phyloP scores from a whole-genome alignment of 2,329 filamentous ascomycete genomes.

The Sporothrix humicola region DNA sequence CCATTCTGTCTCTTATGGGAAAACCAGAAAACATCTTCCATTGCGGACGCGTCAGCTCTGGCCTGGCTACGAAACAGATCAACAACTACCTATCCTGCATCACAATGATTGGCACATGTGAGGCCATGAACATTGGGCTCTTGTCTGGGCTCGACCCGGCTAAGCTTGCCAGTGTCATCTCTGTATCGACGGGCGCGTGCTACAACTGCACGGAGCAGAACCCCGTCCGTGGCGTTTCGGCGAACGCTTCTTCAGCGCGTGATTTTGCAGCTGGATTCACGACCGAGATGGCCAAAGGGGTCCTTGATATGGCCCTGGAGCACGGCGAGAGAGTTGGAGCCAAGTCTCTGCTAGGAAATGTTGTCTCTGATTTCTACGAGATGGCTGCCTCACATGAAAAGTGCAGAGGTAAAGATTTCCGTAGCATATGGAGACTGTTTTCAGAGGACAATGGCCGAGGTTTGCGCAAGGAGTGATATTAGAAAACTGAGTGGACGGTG shows the following conservation, averaged over 20 bases:
- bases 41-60: neutral
- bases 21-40: slow-evolving; percentile 18
- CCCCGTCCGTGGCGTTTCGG: slow-evolving; percentile 2
- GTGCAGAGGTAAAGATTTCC: slow-evolving; percentile 8
- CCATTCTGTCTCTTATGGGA: neutral
- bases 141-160: neutral
- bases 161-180: neutral
- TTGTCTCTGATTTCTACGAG: slow-evolving; percentile 10
- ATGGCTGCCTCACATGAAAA: neutral
- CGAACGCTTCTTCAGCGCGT: neutral
- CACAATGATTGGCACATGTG: slow-evolving; percentile 19
- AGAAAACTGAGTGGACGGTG: neutral
- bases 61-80: slow-evolving; percentile 22
- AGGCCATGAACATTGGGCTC: slow-evolving; percentile 24
- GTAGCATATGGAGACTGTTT: slow-evolving; percentile 20
- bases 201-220: slow-evolving; percentile 21
- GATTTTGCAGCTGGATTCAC: slow-evolving; percentile 22
- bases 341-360: neutral
- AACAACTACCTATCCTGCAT: slow-evolving; percentile 22
- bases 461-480: neutral
- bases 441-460: neutral
- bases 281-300: slow-evolving; percentile 4
- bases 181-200: neutral
- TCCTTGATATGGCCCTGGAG: slow-evolving; percentile 11
- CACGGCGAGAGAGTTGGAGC: neutral